Base-by-base conservation (phyloP, 1,284 basidiomycete genomes). In the Cryptococcus hybrid region DNA sequence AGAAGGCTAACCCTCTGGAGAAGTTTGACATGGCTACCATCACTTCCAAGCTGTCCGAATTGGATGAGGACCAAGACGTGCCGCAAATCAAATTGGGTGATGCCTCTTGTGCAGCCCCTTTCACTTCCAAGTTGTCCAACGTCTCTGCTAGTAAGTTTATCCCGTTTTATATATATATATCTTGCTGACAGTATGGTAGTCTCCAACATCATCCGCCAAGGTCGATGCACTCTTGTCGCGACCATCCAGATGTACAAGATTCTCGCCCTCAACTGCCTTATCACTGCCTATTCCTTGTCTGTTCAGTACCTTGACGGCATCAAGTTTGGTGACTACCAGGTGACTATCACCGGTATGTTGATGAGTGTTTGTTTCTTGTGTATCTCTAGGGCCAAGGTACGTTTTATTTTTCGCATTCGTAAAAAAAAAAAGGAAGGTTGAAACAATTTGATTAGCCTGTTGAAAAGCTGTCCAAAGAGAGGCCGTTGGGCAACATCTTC, bases 201-300 rank as follows among this genome's bases (percentile, higher is more conserved):
- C 69, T 88, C 90, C 35, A 92, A 93, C 74, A 96, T 97, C 74
- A 95, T 97, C 67, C 87, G 93, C 47, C 93, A 97, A 80, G 93
- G 94, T 24, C 88, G 93, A 47, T 96, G 93, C 80, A 97, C 93
- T 0, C 85, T 97, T 12, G 93, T 97, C 46, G 93, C 93, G 1
- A 97, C 93, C 1, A 89, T 94, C 57, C 94, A 97, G 79, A 97
- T 97, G 93, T 97, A 96, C 86, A 96, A 96, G 82, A 97, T 97
- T 66, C 82, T 97, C 42, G 93, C 93, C 2, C 81, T 96, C 60
- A 97, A 97, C 76, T 96, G 93, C 74, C 82, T 97, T 44, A 97
- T 97, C 75, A 95, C 92, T 3, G 93, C 93, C 37, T 97, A 94
- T 80, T 92, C 89, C 76, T 81, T 97, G 61, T 92, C 89, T 67